Evolutionary conservation across 2,329 filamentous ascomycete species (phyloP).

Genomic region (Claviceps africana): DNA sequence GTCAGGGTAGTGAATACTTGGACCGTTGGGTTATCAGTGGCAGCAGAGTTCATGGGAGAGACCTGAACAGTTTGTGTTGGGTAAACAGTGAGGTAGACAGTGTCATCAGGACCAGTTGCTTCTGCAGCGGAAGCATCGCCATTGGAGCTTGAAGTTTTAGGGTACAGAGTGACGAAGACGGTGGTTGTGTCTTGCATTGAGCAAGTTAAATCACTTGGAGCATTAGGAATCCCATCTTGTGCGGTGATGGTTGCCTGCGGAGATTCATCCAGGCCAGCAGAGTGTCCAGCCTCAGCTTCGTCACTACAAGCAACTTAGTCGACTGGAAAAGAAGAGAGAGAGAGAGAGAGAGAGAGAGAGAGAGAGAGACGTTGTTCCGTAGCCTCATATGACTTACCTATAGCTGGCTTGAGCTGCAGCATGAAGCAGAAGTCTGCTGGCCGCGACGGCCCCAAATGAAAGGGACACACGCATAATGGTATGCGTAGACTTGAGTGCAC

Average conservation of each 20-base stretch:
- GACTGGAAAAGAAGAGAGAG: neutral
- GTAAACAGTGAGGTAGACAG: conserved; percentile 8
- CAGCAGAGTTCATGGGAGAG: conserved; percentile 10
- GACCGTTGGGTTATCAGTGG: conserved; percentile 9
- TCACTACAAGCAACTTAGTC: conserved; percentile 6
- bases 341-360: neutral
- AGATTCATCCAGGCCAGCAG: conserved; percentile 5
- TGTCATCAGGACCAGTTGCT: conserved; percentile 9
- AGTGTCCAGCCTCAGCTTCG: conserved; percentile 4
- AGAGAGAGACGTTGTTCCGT: neutral
- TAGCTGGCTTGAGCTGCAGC: conserved; percentile 19
- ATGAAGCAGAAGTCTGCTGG: conserved; percentile 20
- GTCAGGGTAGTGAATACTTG: conserved; percentile 22
- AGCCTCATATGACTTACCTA: conserved; percentile 16
- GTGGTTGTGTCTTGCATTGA: conserved; percentile 26
- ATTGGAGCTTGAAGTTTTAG: conserved; percentile 14
- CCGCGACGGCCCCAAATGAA: conserved; percentile 22
- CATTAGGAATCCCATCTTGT: conserved; percentile 4
- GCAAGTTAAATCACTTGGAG: conserved; percentile 20
- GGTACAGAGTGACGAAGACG: conserved; percentile 33
- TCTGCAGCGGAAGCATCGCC: conserved; percentile 3
- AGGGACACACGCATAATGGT: conserved; percentile 25
- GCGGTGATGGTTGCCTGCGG: conserved; percentile 4
- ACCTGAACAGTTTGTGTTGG: conserved; percentile 16
- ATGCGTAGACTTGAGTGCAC: neutral